Conservation (phyloP, 1,284 basidiomycete species). For the Coriolopsis trogii region DNA sequence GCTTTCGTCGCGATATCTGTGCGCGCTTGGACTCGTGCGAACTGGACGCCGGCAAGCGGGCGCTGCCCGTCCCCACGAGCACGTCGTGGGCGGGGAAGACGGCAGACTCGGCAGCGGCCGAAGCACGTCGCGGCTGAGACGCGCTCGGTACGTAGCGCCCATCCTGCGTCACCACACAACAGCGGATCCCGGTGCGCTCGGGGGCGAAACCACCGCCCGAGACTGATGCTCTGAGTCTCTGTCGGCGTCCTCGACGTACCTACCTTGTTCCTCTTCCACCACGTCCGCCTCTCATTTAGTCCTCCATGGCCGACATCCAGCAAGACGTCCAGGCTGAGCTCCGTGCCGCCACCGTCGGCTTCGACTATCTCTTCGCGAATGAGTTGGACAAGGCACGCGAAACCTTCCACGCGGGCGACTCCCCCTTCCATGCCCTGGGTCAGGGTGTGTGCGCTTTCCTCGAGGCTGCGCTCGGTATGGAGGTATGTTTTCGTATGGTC, state of each 20-base stretch:
- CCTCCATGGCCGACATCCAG: conserved; percentile 15
- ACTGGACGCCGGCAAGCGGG: no score
- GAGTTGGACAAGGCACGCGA: conserved; percentile 56
- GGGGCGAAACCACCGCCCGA: no score
- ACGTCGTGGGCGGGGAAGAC: neutral
- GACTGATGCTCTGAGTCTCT: neutral
- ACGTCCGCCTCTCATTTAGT: neutral
- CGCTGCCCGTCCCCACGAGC: no score
- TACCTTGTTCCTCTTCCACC: conserved; percentile 1
- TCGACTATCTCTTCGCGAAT: conserved; percentile 70
- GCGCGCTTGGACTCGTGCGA: no score
- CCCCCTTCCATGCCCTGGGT: conserved; percentile 73
- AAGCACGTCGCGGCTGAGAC: neutral
- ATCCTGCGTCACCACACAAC: no score
- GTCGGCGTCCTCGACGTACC: neutral
- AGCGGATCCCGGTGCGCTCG: no score
- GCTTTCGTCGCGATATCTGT: no score
- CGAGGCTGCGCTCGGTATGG: conserved; percentile 80
- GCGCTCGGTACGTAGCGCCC: neutral
- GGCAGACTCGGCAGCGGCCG: neutral
- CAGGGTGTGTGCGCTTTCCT: conserved; percentile 74
- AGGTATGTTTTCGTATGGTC: conserved; percentile 46
- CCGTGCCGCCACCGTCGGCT: conserved; percentile 57
- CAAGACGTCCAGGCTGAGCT: conserved; percentile 41
- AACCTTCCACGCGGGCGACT: conserved; percentile 51